Evolutionary conservation across 2,329 filamentous ascomycete genomes (phyloP), one percentile per base, ranked within the genome.

Genomic region (Metarhizium rileyi): DNA sequence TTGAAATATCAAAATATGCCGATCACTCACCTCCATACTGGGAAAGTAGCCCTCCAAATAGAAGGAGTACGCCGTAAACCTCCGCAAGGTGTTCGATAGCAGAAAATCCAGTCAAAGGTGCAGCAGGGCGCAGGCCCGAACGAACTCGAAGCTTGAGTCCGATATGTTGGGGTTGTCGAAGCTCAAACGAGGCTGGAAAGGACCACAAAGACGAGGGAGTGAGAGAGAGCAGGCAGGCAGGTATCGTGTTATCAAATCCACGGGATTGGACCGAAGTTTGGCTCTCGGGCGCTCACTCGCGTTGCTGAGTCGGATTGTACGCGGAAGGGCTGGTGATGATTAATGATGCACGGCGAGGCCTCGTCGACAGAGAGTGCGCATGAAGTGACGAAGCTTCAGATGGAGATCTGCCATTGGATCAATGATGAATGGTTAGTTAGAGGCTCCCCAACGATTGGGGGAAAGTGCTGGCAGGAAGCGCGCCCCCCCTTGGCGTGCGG

Each of bases 11-110:
- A 23, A 16, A 50, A 33, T 23, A 47, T 38, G 28, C 10, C 20
- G 28, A 22, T 33, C 41, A 48, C 53, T 51, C 45, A 55, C 53
- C 53, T 55, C 51, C 42, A 48, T 51, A 27, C 36, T 47, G 45
- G 35, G 47, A 20, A 46, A 36, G 20, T n/a, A 18, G 23, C 16
- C 10, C 20, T 42, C 20, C 38, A 9, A 25, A 42, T 42, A 22
- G 22, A 25, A 6, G 20, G 25, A 7, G 16, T n/a, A 12, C 5
- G 33, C 33, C 33, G 16, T 16, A 36, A 36, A n/a, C 9, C 9
- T 16, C 33, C 16, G 10, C n/a, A 5, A 16, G 33, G 33, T 36
- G 16, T 5, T n/a, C 16, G 7, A 25, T 14, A 25, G 38, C 38
- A 25, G 18, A 36, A 16, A n/a, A 8, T 36, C 9, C 8, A n/a